Evolutionary conservation across 2,329 filamentous ascomycete genomes (phyloP).

Genomic region (Lasiodiplodia sp.): DNA sequence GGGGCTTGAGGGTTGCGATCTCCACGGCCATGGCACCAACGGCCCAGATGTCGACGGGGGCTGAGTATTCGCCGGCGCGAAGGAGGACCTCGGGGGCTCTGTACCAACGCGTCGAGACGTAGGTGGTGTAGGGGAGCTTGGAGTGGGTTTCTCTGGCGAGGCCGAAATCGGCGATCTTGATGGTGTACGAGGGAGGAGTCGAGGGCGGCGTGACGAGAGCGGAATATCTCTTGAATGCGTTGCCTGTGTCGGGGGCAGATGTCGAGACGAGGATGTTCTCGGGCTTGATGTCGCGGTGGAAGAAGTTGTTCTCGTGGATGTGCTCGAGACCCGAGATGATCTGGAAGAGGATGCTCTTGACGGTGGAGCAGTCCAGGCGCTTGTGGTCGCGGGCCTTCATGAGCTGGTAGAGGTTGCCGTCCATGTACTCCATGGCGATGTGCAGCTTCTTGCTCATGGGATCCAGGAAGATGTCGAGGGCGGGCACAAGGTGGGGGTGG

Average conservation of each 20-base stretch:
- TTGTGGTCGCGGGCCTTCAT: conserved; percentile 99
- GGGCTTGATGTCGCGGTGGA: conserved; percentile 98
- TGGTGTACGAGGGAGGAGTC: conserved; percentile 90
- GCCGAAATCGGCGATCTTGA: conserved; percentile 98
- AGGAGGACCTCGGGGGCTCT: conserved; percentile 91
- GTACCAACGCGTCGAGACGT: conserved; percentile 97
- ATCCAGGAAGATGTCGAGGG: conserved; percentile 97
- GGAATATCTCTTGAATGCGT: conserved; percentile 91
- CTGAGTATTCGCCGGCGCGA: conserved; percentile 94
- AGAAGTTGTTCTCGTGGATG: conserved; percentile 96
- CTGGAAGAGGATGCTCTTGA: conserved; percentile 98
- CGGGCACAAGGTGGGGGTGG: conserved; percentile 93
- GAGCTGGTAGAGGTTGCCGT: conserved; percentile 96
- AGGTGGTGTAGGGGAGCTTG: conserved; percentile 95
- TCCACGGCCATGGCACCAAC: conserved; percentile 99
- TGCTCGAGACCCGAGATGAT: conserved; percentile 96
- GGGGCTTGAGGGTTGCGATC: conserved; percentile 91
- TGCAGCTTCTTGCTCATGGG: conserved; percentile 95
- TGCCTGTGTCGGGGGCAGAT: conserved; percentile 80
- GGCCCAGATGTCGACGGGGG: conserved; percentile 98
- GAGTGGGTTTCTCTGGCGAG: conserved; percentile 97
- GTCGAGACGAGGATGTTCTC: conserved; percentile 98
- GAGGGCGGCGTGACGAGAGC: conserved; percentile 92
- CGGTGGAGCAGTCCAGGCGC: conserved; percentile 83
- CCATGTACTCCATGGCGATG: conserved; percentile 99